A percentile compares a stretch with the other conserved stretches of the same genome.
phyloP scores from a whole-genome alignment of 441 rosid species.

The Pelargonium citronellum region DNA sequence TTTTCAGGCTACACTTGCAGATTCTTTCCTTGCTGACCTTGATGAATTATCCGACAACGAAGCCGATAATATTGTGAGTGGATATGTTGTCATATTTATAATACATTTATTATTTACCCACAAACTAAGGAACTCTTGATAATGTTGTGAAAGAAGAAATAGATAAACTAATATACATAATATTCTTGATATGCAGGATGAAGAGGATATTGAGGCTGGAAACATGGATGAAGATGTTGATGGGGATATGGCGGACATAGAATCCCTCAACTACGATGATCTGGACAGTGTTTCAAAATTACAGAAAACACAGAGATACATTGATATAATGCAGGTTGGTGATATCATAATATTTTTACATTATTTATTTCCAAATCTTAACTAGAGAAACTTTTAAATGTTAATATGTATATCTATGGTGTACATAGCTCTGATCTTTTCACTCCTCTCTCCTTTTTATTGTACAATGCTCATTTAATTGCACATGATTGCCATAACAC shows the following conservation, averaged over 20 bases:
- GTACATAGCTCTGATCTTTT: too few relatives aligned
- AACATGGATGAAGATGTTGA: constrained; percentile 73
- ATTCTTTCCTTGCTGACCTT: constrained; percentile 84
- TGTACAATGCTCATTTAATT: too few relatives aligned
- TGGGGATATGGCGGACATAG: constrained; percentile 59
- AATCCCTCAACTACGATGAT: constrained; percentile 72
- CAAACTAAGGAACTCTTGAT: too few relatives aligned
- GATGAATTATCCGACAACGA: constrained; percentile 90
- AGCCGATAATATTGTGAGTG: constrained; percentile 52
- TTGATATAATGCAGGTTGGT: constrained; percentile 74
- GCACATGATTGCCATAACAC: neutral
- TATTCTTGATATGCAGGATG: constrained; percentile 40
- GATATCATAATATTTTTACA: neutral
- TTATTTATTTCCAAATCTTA: too few relatives aligned
- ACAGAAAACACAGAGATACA: constrained; percentile 64
- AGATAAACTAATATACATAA: neutral
- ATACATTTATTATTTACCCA: neutral
- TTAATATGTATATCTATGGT: too few relatives aligned
- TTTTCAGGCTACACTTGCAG: constrained; percentile 73
- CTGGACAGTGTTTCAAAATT: constrained; percentile 71
- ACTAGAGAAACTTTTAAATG: too few relatives aligned
- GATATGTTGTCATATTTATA: neutral
- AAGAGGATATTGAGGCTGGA: constrained; percentile 46
- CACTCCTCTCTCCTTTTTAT: too few relatives aligned
- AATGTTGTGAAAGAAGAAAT: neutral